Conservation (phyloP, 805 yeast genomes). For the Pichia nakasei region DNA sequence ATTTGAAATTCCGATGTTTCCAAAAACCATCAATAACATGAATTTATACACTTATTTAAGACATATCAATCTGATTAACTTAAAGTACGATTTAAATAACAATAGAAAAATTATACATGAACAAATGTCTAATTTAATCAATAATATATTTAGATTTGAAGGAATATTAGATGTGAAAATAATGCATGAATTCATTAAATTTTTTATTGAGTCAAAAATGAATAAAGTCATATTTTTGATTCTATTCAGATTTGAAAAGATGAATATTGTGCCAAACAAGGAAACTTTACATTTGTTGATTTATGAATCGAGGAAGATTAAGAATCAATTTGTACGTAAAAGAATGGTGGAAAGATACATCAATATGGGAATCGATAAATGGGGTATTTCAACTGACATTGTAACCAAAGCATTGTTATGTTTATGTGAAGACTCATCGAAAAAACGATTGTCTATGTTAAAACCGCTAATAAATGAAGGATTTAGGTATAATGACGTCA, state of each 20-base stretch:
- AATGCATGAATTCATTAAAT: slow-evolving; percentile 7
- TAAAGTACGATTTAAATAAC: background rate
- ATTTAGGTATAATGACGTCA: background rate
- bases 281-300: slow-evolving; percentile 6
- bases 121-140: background rate
- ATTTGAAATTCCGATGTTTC: slow-evolving; percentile 3
- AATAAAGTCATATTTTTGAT: background rate
- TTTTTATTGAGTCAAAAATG: background rate
- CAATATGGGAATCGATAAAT: background rate
- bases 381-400: slow-evolving; percentile 5
- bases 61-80: slow-evolving; percentile 1
- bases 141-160: slow-evolving; percentile 4
- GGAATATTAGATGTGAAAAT: slow-evolving; percentile 1
- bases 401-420: slow-evolving; percentile 1
- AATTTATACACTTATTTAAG: slow-evolving; percentile 1
- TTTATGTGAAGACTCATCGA: background rate
- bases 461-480: slow-evolving; percentile 7
- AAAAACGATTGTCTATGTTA: background rate
- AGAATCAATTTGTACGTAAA: background rate
- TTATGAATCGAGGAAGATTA: background rate
- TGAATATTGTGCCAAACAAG: slow-evolving; percentile 6
- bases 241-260: slow-evolving; percentile 2
- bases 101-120: background rate
- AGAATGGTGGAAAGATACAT: background rate
- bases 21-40: background rate